Conservation (phyloP, 768 basidiomycete genomes). For the Boletus rufocinnamomeus region DNA sequence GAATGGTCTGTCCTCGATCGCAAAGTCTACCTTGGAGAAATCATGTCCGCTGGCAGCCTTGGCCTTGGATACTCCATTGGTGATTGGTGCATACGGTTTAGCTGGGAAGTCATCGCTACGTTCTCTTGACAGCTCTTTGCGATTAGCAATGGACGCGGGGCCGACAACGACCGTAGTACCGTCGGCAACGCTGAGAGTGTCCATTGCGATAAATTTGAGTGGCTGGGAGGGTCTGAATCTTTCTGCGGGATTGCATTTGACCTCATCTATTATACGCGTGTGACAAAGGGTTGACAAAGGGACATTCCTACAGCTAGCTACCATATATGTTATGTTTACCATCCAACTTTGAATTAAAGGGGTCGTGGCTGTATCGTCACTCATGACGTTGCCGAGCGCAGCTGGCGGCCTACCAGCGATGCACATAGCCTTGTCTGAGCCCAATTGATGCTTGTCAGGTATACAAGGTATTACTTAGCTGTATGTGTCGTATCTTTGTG, state of each 20-base stretch:
- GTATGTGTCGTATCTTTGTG: background rate
- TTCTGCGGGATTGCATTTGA: background rate
- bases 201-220: slow-evolving; percentile 18
- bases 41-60: slow-evolving; percentile 30
- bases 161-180: slow-evolving; percentile 49
- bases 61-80: slow-evolving; percentile 16
- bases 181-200: slow-evolving; percentile 43
- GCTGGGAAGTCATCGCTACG: slow-evolving; percentile 22
- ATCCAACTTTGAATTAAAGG: too few relatives aligned
- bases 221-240: background rate
- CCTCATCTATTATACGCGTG: background rate
- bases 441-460: background rate
- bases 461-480: background rate
- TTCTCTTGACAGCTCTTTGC: slow-evolving; percentile 26
- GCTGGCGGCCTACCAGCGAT: background rate
- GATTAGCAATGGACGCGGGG: slow-evolving; percentile 25
- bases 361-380: too few relatives aligned
- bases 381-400: too few relatives aligned
- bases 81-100: slow-evolving; percentile 20
- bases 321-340: too few relatives aligned
- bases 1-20: slow-evolving; percentile 62
- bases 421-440: background rate
- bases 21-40: slow-evolving; percentile 53
- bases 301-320: too few relatives aligned
- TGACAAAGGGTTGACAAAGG: too few relatives aligned